A percentile compares a stretch with the other conserved stretches of the same genome.
phyloP scores from a whole-genome alignment of 1,139 yeast species.

The Pneumocystis canis region DNA sequence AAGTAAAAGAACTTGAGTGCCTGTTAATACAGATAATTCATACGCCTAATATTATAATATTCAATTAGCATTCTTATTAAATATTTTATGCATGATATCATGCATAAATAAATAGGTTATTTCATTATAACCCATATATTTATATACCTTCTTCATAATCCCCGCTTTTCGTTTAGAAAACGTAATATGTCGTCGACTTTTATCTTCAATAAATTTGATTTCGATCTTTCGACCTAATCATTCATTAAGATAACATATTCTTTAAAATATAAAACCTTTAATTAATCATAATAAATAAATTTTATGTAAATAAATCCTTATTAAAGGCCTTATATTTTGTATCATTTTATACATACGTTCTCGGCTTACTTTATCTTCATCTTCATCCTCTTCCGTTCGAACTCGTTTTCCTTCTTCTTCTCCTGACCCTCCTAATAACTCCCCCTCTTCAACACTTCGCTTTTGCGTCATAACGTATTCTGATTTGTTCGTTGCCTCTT shows the following conservation, averaged over 20 bases:
- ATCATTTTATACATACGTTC: background rate
- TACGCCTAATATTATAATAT: too few relatives aligned
- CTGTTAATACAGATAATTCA: slow-evolving; percentile 87
- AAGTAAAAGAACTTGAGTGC: slow-evolving; percentile 83
- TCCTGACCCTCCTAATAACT: background rate
- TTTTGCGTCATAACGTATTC: background rate
- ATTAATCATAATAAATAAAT: too few relatives aligned
- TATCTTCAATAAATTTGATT: slow-evolving; percentile 91
- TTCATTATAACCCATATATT: background rate
- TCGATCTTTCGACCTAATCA: slow-evolving; percentile 68
- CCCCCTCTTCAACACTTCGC: background rate
- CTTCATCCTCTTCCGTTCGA: background rate
- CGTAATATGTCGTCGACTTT: slow-evolving; percentile 93
- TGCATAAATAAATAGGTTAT: too few relatives aligned
- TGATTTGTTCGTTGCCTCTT: background rate
- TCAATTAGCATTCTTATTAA: too few relatives aligned
- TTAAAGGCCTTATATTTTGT: too few relatives aligned
- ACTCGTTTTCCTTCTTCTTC: background rate
- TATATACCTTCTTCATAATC: slow-evolving; percentile 60
- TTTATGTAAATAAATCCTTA: too few relatives aligned
- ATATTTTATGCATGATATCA: slow-evolving; percentile 21
- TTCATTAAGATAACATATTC: background rate
- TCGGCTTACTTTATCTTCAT: background rate
- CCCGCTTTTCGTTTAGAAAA: slow-evolving; percentile 97
- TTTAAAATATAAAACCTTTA: too few relatives aligned